Evolutionary conservation across 1,284 basidiomycete genomes (phyloP).

Genomic region (Fomitiporia mediterranea): DNA sequence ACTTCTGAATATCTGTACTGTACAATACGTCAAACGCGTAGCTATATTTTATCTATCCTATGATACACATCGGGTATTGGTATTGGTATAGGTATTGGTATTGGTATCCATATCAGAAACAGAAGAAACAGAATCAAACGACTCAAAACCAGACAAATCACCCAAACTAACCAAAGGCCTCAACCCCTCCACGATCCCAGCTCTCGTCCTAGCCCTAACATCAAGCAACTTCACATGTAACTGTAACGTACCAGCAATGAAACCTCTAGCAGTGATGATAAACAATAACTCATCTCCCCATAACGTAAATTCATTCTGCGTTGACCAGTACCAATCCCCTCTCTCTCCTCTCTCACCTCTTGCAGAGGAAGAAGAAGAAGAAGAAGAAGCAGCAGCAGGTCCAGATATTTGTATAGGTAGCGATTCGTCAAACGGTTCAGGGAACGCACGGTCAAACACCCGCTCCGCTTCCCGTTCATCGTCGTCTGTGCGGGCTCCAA

Average conservation of each 20-base stretch:
- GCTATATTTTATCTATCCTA: neutral
- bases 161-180: slow-evolving; percentile 5
- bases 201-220: slow-evolving; percentile 19
- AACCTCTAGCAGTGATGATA: slow-evolving; percentile 18
- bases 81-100: neutral
- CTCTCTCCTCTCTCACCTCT: too few species aligned
- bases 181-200: slow-evolving; percentile 17
- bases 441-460: slow-evolving; percentile 18
- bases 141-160: neutral
- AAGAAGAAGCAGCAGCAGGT: too few species aligned
- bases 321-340: too few species aligned
- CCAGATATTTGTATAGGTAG: too few species aligned
- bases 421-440: slow-evolving; percentile 15
- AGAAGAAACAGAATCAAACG: neutral
- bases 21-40: neutral
- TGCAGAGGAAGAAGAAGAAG: too few species aligned
- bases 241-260: slow-evolving; percentile 21
- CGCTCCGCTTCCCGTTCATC: slow-evolving; percentile 15
- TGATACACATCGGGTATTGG: neutral
- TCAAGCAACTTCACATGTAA: slow-evolving; percentile 21
- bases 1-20: neutral
- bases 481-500: neutral
- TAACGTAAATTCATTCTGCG: slow-evolving; percentile 19
- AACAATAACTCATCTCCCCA: slow-evolving; percentile 23
- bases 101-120: neutral